These are phyloP conservation scores for Plasmodium adleri DNA, from an alignment of 169 alveolate species.

Conservation along the genomic window DNA sequence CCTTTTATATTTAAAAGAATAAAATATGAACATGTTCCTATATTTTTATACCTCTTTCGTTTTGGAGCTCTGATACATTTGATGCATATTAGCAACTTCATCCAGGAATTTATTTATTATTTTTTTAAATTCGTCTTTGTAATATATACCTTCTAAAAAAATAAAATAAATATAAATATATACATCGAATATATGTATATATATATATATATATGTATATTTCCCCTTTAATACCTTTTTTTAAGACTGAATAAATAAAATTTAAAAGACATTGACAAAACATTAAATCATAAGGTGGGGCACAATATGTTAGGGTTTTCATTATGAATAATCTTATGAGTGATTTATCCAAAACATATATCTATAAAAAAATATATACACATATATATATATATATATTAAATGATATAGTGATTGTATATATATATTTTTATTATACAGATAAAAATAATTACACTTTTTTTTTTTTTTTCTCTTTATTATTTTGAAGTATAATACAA, in stretches of 20 bases:
- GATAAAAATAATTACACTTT: neutral
- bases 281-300: conserved; percentile 81
- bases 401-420: no score
- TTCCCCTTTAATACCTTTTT: conserved; percentile 28
- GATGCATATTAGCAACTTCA: conserved; percentile 40
- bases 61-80: conserved; percentile 38
- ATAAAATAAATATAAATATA: neutral
- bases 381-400: neutral
- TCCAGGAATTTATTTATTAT: conserved; percentile 60
- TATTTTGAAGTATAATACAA: neutral
- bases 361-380: conserved; percentile 11
- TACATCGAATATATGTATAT: neutral
- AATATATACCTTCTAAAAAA: conserved; percentile 56
- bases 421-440: no score
- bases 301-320: conserved; percentile 77
- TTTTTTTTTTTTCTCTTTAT: neutral
- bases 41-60: conserved; percentile 39
- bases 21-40: neutral
- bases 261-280: conserved; percentile 59
- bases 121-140: conserved; percentile 56
- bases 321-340: conserved; percentile 80
- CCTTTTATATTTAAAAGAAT: neutral
- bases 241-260: conserved; percentile 45
- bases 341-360: conserved; percentile 76
- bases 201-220: neutral